Base-by-base conservation (phyloP, 371 early-diverging fungal species). In the Coemansia sp. region DNA sequence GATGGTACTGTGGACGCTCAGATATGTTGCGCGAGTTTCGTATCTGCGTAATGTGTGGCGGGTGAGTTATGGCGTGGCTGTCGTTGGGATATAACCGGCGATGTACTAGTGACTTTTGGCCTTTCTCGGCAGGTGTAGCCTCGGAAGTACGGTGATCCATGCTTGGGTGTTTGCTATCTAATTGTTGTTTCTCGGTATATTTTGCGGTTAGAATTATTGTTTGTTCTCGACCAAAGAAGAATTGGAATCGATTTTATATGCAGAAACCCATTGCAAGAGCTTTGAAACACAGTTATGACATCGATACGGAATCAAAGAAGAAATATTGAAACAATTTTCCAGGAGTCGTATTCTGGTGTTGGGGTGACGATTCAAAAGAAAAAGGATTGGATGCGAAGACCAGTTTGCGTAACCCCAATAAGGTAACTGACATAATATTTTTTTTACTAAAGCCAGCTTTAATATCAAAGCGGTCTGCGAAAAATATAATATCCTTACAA, bases 1-100 rank as follows among this genome's bases (percentile, higher is more conserved):
- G 59, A 2, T 59, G 60, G 44, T 66, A 66, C 21, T 66, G 67
- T 1, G 67, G 33, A 8, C 51, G 67, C n/a, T 47, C 56, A 6
- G 56, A 64, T 56, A 30, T 64, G 16, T 62, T 18, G 18, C 37
- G 37, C 14, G 25, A 33, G 30, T 28, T 21, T 21, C 9, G 16
- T 14, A 21, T 23, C 28, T 25, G 52, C n/a, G 33, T 33, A 5
- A 8, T 1, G 18, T 50, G 62, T n/a, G 52, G 14, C 23, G 33
- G 18, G 50, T 30, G 21, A 4, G 40, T 42, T 1, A 23, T 9
- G 12, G 21, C 11, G 42, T 37, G 21, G 14, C 40, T 12, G 18
- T 62, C 50, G 28, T 47, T 39, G 11, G 62, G 51, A 14, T 25
- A 62, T 48, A 62, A 21, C 12, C 37, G 62, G 3, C 39, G 62